Base-by-base conservation (phyloP, 2,329 filamentous ascomycete species). In the Geosmithia flava region DNA sequence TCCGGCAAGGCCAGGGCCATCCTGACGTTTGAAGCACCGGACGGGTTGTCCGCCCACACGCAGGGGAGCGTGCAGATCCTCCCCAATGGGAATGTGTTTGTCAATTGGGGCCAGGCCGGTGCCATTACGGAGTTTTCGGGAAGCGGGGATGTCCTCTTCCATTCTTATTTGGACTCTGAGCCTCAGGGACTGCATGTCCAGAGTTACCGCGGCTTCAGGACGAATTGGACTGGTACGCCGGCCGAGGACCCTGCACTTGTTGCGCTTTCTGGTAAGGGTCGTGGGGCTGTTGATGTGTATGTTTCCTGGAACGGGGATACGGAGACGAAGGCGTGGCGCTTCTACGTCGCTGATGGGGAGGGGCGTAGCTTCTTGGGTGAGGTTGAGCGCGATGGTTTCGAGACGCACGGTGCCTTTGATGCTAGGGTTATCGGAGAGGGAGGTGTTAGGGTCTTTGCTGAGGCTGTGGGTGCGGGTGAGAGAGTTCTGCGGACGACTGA, bases 241-340 rank as follows among this genome's bases (percentile, higher is more conserved):
- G 45, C 48, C 17, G 53, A 54, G 39, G 48, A 50, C 6, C 55
- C 55, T 3, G 51, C 49, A 7, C 54, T 62, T 27, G 56, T 55
- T 3, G 54, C 58, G 5, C 53, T 62, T 0, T 41, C 49, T 19
- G 49, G 46, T 7, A n/a, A n/a, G n/a, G 47, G 53, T 1, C 47
- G 54, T 7, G 52, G 51, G 1, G 49, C 49, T 2, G 51, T 53
- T 1, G 58, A 56, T 3, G 48, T 54, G 44, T 80, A 74, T 57
- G 74, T 77, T 2, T 76, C 71, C 4, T 76, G 72, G 72, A 75
- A 75, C 49, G 72, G 72, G 3, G 70, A 71, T 44, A 75, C 70
- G 0, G 66, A 70, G 54, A 70, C 68, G 0, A 59, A 55, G 3
- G 42, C 48, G 3, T 75, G 76, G 78, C 65, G 67, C 23, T 75